phyloP scores from a whole-genome alignment of 495 filamentous ascomycete species.

The Collariella sp. region DNA sequence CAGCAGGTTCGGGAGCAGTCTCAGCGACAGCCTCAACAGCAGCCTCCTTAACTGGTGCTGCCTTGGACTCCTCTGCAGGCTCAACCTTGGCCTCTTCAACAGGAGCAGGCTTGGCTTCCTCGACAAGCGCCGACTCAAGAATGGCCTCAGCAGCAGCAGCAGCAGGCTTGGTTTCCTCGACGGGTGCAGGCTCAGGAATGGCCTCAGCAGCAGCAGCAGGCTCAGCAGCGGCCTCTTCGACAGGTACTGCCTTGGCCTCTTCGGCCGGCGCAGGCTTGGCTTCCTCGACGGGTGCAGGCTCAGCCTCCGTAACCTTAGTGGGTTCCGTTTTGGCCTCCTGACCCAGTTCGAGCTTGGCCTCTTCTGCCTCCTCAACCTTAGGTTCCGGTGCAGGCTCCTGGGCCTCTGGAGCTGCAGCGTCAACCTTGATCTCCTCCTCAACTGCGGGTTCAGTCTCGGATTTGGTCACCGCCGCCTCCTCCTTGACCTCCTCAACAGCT shows the following conservation, averaged over 20 bases:
- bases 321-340: constrained; percentile 1
- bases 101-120: neutral
- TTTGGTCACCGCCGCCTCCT: neutral
- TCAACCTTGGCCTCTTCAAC: constrained; percentile 3
- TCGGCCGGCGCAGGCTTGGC: constrained; percentile 3
- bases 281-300: neutral
- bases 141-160: neutral
- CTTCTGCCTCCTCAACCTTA: neutral
- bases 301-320: neutral
- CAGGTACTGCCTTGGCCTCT: neutral
- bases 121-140: constrained; percentile 1
- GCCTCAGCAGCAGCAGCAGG: neutral
- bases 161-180: neutral
- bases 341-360: constrained; percentile 1
- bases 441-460: neutral
- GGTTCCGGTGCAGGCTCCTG: constrained; percentile 8
- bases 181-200: neutral
- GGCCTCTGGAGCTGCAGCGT: neutral
- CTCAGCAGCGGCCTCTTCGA: constrained; percentile 4
- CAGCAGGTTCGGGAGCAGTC: no score
- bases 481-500: neutral
- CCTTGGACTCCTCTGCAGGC: constrained; percentile 3
- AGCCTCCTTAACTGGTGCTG: constrained; percentile 1
- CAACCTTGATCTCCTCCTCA: neutral
- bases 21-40: constrained; percentile 4